Evolutionary conservation across 257 asterid species (phyloP).

Genomic region (Misopates orontium): DNA sequence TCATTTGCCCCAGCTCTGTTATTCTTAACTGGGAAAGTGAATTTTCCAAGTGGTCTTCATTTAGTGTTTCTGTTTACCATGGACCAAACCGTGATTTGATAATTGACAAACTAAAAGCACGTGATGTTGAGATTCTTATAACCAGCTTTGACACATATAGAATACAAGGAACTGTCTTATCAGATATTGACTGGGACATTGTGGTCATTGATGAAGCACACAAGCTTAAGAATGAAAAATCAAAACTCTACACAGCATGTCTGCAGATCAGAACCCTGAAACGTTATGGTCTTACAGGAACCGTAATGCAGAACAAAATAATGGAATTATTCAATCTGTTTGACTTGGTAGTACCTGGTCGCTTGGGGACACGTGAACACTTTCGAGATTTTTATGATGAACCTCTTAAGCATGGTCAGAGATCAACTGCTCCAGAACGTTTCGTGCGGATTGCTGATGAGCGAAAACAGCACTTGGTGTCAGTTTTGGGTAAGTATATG

Average conservation of each 20-base stretch:
- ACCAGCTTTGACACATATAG: slow-evolving; percentile 95
- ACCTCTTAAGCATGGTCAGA: slow-evolving; percentile 95
- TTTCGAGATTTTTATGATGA: slow-evolving; percentile 92
- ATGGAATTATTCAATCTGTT: slow-evolving; percentile 90
- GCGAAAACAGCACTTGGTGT: slow-evolving; percentile 75
- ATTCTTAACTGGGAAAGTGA: slow-evolving; percentile 94
- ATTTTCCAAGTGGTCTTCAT: slow-evolving; percentile 86
- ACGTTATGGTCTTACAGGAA: slow-evolving; percentile 96
- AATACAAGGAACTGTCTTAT: slow-evolving; percentile 67
- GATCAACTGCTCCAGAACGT: slow-evolving; percentile 82
- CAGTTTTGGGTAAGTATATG: slow-evolving; percentile 69
- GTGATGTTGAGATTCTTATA: slow-evolving; percentile 65
- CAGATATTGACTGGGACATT: slow-evolving; percentile 73
- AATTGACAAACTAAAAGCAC: slow-evolving; percentile 62
- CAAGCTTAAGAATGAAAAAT: slow-evolving; percentile 87
- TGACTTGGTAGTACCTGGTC: slow-evolving; percentile 81
- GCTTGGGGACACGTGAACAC: slow-evolving; percentile 90
- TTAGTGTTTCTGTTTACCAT: slow-evolving; percentile 74
- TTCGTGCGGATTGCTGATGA: slow-evolving; percentile 77
- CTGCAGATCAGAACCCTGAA: slow-evolving; percentile 66
- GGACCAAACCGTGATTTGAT: slow-evolving; percentile 84
- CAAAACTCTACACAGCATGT: slow-evolving; percentile 76
- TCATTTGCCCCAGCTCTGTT: slow-evolving; percentile 86
- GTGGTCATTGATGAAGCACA: slow-evolving; percentile 91
- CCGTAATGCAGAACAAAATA: slow-evolving; percentile 89